These are phyloP conservation scores for Aspergillus hiratsukae DNA, from an alignment of 2,329 filamentous ascomycete species.

Conservation along the genomic window DNA sequence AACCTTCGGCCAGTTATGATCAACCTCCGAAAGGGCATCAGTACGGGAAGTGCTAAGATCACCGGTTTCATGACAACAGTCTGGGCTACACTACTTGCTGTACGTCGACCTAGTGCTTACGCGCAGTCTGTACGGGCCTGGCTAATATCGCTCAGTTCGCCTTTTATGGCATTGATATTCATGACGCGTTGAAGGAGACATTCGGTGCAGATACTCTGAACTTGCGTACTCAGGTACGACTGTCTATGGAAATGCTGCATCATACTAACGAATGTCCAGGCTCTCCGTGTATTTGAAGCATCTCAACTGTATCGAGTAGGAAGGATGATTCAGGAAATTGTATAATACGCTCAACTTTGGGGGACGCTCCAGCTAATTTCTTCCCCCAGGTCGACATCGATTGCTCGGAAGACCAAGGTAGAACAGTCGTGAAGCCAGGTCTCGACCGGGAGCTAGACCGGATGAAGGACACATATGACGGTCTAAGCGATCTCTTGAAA, in stretches of 20 bases:
- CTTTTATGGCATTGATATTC: conserved; percentile 64
- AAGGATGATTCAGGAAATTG: conserved; percentile 63
- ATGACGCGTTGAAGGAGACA: conserved; percentile 58
- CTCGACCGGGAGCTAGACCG: conserved; percentile 71
- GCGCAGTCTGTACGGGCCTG: neutral
- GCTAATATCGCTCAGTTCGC: conserved; percentile 54
- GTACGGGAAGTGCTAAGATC: conserved; percentile 46
- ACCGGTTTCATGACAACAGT: conserved; percentile 60
- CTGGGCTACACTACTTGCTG: conserved; percentile 65
- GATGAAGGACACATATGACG: conserved; percentile 72
- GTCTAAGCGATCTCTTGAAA: conserved; percentile 69
- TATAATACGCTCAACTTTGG: conserved; percentile 20
- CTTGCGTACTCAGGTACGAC: conserved; percentile 51
- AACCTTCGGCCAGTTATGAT: conserved; percentile 67
- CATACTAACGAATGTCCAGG: conserved; percentile 31
- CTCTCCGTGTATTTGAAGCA: conserved; percentile 58
- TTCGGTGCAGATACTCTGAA: conserved; percentile 49
- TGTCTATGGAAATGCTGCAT: neutral
- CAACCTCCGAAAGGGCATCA: conserved; percentile 74
- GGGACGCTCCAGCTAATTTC: neutral
- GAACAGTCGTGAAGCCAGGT: conserved; percentile 68
- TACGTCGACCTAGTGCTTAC: conserved; percentile 22
- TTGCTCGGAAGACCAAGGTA: conserved; percentile 64
- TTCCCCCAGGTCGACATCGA: conserved; percentile 66
- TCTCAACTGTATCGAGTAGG: conserved; percentile 62